phyloP scores from a whole-genome alignment of 78 protist species.

The Protostelium mycophagum region DNA sequence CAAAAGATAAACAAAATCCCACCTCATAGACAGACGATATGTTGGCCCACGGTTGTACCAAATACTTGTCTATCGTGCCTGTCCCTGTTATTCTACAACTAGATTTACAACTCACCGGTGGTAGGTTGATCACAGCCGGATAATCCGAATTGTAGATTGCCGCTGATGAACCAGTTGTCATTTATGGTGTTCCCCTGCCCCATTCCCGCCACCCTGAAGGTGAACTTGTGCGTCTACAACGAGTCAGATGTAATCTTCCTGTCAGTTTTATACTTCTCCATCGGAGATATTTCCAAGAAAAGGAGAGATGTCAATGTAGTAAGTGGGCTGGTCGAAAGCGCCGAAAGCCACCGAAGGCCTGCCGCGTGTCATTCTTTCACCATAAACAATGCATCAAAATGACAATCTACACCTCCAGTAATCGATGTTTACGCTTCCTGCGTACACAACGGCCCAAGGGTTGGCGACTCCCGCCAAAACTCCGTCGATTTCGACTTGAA shows the following conservation, averaged over 20 bases:
- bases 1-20: too few relatives aligned
- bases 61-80: too few relatives aligned
- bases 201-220: neutral
- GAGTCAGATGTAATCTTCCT: too few relatives aligned
- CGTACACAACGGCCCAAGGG: neutral
- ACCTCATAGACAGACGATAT: too few relatives aligned
- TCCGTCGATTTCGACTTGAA: neutral
- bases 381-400: neutral
- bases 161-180: neutral
- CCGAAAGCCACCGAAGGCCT: neutral
- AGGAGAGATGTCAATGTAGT: neutral
- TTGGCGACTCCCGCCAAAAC: neutral
- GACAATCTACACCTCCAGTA: neutral
- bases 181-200: neutral
- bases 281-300: neutral
- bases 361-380: too few relatives aligned
- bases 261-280: too few relatives aligned
- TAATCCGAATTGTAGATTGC: neutral
- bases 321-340: neutral
- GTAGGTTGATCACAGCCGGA: too few relatives aligned
- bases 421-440: neutral
- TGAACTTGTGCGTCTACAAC: neutral
- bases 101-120: too few relatives aligned
- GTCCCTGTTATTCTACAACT: too few relatives aligned
- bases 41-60: too few relatives aligned